Evolutionary conservation across 2,329 filamentous ascomycete genomes (phyloP), one percentile per base, ranked within the genome.

Genomic region (Huntiella omanensis): DNA sequence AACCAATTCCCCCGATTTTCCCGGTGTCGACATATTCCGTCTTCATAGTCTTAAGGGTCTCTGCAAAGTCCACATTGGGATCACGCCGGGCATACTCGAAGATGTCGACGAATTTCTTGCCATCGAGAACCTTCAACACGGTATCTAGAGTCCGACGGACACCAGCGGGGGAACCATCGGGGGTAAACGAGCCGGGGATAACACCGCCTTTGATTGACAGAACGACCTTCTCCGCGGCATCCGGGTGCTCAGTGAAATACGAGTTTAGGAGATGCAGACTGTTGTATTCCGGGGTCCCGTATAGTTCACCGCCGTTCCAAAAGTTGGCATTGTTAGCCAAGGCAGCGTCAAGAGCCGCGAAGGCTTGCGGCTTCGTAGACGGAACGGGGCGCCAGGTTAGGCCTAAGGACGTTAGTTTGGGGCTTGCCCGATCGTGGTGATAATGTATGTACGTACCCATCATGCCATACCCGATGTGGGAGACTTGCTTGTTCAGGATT

Each of bases 301-400:
- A 83, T 55, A 80, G 70, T 55, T 80, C 74, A 51, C 67, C 76
- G 34, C 65, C 75, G 53, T 78, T 80, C 74, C 75, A 80, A 47
- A 69, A 62, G 50, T 60, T 67, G 54, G 59, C 61, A 47, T 67
- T 64, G 8, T 56, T 56, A 17, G 59, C 52, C 11, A 77, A 56
- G 4, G 74, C 63, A n/a, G 69, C 64, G 52, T 69, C 69, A 59
- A 81, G 64, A 10, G 71, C 68, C 38, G 66, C 67, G 51, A 77
- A 66, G 34, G 68, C 62, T 50, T 70, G 60, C 33, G 72, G 66
- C 11, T 68, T 55, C 2, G 68, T 56, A 7, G 59, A 57, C 1
- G 60, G 59, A 12, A 57, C 53, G 28, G 56, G 54, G 16, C 63
- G 61, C 64, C 65, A 66, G 17, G 64, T 67, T 35, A 70, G 55